Evolutionary conservation across 1,284 basidiomycete genomes (phyloP).

Genomic region (Cutaneotrichosporon cyanovorans): DNA sequence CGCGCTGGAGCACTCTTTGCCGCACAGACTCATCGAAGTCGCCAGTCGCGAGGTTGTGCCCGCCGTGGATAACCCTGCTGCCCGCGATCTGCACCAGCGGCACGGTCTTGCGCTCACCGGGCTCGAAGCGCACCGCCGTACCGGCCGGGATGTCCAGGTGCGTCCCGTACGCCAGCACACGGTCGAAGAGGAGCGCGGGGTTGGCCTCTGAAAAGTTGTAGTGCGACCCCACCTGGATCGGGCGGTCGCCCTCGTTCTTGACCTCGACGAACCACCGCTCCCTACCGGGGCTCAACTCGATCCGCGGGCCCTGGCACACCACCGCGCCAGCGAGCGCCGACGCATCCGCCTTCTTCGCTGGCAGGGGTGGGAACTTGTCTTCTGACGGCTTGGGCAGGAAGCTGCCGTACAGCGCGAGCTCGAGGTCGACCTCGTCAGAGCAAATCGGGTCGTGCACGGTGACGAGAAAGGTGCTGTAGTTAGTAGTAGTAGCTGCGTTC

Average conservation of each 20-base stretch:
- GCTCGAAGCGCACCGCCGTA: conserved; percentile 94
- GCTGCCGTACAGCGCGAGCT: conserved; percentile 80
- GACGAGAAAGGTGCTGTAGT: conserved; percentile 74
- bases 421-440: conserved; percentile 68
- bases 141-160: conserved; percentile 79
- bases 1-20: conserved; percentile 8
- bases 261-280: conserved; percentile 66
- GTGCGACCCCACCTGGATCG: conserved; percentile 91
- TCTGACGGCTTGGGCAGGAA: conserved; percentile 74
- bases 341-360: conserved; percentile 50
- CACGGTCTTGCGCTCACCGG: conserved; percentile 80
- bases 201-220: conserved; percentile 93
- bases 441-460: conserved; percentile 92
- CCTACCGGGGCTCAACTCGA: conserved; percentile 68
- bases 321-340: conserved; percentile 60
- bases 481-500: conserved; percentile 1
- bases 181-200: conserved; percentile 71
- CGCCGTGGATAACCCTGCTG: conserved; percentile 63
- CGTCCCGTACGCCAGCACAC: conserved; percentile 69
- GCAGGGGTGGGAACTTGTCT: conserved; percentile 56
- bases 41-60: conserved; percentile 67
- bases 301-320: conserved; percentile 59
- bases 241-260: conserved; percentile 87
- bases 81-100: conserved; percentile 75
- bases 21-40: conserved; percentile 32